Evolutionary conservation across 1,284 basidiomycete genomes (phyloP).

Genomic region (Agroathelia rolfsii): DNA sequence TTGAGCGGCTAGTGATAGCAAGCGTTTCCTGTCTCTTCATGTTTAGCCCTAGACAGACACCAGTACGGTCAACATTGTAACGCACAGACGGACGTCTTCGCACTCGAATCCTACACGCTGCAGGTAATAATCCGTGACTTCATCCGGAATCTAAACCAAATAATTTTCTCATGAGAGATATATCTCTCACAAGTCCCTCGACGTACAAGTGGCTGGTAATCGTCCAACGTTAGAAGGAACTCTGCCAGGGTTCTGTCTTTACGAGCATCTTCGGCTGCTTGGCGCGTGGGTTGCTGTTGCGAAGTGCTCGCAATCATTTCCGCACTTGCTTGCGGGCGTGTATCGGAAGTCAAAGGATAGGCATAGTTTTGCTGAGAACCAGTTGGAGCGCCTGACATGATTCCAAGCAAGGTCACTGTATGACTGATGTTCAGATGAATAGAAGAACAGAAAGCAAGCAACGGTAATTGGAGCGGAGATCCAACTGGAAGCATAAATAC

Average conservation of each 20-base stretch:
- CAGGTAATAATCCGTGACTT: conserved; percentile 96
- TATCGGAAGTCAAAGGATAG: conserved; percentile 10
- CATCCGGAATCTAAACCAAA: conserved; percentile 78
- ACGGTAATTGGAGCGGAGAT: conserved; percentile 17
- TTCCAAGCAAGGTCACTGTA: conserved; percentile 23
- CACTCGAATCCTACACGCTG: conserved; percentile 96
- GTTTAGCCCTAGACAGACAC: background rate
- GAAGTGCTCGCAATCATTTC: conserved; percentile 1
- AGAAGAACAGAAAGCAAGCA: conserved; percentile 5
- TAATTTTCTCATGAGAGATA: background rate
- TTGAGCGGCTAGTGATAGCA: conserved; percentile 92
- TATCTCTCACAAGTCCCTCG: too few species aligned
- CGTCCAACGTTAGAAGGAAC: conserved; percentile 92
- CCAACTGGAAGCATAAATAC: too few species aligned
- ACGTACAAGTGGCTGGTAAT: conserved; percentile 89
- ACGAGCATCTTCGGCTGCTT: conserved; percentile 73
- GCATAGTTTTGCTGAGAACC: conserved; percentile 11
- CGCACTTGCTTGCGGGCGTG: conserved; percentile 5
- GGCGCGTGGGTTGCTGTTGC: conserved; percentile 31
- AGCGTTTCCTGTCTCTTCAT: conserved; percentile 61
- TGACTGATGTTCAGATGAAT: conserved; percentile 12
- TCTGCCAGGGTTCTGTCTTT: conserved; percentile 89
- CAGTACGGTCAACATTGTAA: conserved; percentile 12
- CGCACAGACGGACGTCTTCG: conserved; percentile 84
- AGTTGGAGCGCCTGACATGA: conserved; percentile 17